Percentiles rank a stretch among this genome's conserved stretches.
Conservation (phyloP, 495 filamentous ascomycete species). For the Hypomontagnella submonticulosa region DNA sequence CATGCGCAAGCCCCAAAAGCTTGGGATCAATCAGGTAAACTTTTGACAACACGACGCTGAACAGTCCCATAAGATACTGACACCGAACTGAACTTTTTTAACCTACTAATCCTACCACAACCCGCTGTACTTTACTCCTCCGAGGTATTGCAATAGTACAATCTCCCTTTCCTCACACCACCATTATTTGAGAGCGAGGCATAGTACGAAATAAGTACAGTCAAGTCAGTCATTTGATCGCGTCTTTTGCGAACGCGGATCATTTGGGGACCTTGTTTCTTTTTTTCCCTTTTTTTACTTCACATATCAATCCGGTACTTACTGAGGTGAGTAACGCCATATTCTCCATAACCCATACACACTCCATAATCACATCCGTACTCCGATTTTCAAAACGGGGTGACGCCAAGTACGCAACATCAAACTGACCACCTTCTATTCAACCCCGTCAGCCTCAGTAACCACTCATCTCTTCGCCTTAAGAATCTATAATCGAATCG, state of each 20-base stretch:
- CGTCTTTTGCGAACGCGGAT: slow-evolving; percentile 29
- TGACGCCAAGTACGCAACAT: slow-evolving; percentile 38
- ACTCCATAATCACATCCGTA: not conserved
- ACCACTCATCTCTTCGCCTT: slow-evolving; percentile 15
- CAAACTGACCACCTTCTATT: slow-evolving; percentile 37
- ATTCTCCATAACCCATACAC: too few relatives aligned
- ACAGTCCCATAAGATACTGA: slow-evolving; percentile 31
- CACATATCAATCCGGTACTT: slow-evolving; percentile 18
- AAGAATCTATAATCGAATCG: too few relatives aligned
- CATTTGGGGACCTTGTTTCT: not conserved
- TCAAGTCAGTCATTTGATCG: slow-evolving; percentile 11
- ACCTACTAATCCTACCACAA: slow-evolving; percentile 45
- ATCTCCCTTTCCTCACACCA: slow-evolving; percentile 13
- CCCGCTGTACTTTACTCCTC: slow-evolving; percentile 13
- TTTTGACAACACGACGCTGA: slow-evolving; percentile 47
- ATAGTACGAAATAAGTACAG: not conserved
- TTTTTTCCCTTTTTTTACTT: slow-evolving; percentile 9
- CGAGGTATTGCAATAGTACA: slow-evolving; percentile 35
- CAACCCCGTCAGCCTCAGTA: slow-evolving; percentile 31
- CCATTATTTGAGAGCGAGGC: slow-evolving; percentile 20
- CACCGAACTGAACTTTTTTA: slow-evolving; percentile 32
- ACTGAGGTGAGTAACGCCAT: slow-evolving; percentile 12
- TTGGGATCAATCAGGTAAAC: slow-evolving; percentile 44
- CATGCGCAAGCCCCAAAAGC: slow-evolving; percentile 43
- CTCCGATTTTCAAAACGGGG: slow-evolving; percentile 27